Conservation (phyloP, 805 yeast genomes). For the Ogataea corticis region DNA sequence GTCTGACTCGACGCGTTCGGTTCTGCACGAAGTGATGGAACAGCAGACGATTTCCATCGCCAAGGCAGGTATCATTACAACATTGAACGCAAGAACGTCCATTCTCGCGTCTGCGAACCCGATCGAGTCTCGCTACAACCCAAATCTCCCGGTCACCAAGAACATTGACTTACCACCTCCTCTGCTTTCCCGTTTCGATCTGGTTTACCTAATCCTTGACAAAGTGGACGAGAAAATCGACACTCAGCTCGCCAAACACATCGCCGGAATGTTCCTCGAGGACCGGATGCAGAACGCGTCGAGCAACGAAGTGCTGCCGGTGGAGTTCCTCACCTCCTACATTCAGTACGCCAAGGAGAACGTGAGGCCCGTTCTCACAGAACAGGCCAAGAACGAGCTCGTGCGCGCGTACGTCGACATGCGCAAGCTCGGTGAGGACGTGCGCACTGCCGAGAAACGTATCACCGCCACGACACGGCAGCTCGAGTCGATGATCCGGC, state of each 20-base stretch:
- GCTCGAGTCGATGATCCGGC: constrained; percentile 90
- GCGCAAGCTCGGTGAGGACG: constrained; percentile 93
- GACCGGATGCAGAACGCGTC: constrained; percentile 79
- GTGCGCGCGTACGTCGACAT: constrained; percentile 88
- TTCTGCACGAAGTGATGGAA: constrained; percentile 98
- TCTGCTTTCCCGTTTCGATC: constrained; percentile 87
- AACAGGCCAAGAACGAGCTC: constrained; percentile 78
- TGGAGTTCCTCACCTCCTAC: constrained; percentile 83
- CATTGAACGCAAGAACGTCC: constrained; percentile 94
- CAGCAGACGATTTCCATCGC: constrained; percentile 98
- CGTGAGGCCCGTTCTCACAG: constrained; percentile 75
- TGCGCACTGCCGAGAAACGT: constrained; percentile 80
- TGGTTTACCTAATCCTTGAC: constrained; percentile 89
- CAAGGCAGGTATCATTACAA: constrained; percentile 97
- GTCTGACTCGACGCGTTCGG: constrained; percentile 93
- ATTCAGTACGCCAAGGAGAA: constrained; percentile 93
- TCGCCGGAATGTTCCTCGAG: constrained; percentile 89
- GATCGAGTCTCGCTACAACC: constrained; percentile 91
- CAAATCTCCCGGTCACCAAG: constrained; percentile 90
- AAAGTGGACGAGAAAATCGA: constrained; percentile 86
- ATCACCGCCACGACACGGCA: constrained; percentile 98
- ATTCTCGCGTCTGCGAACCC: constrained; percentile 97
- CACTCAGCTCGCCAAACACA: constrained; percentile 83
- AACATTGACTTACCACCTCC: constrained; percentile 98
- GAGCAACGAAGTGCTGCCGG: constrained; percentile 68